These are phyloP conservation scores for Bipolaris victoriae DNA, from an alignment of 2,329 filamentous ascomycete genomes.

Conservation along the genomic window DNA sequence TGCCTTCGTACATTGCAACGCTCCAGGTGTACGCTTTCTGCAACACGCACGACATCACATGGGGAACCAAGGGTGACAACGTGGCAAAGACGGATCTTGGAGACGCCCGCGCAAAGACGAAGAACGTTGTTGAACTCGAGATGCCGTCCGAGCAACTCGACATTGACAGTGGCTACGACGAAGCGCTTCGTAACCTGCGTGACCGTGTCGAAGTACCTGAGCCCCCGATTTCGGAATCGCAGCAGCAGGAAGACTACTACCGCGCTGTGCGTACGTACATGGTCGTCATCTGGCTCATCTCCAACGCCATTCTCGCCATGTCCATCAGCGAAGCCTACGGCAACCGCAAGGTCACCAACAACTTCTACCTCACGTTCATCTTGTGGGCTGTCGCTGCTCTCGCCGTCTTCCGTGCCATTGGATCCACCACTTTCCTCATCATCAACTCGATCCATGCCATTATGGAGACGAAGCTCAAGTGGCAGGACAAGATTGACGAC, in stretches of 20 bases:
- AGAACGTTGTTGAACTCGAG: slow-evolving; percentile 85
- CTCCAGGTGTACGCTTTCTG: slow-evolving; percentile 98
- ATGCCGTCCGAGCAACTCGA: slow-evolving; percentile 98
- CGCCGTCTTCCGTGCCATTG: slow-evolving; percentile 86
- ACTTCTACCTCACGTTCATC: slow-evolving; percentile 91
- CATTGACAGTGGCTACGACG: slow-evolving; percentile 97
- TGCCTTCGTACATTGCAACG: slow-evolving; percentile 95
- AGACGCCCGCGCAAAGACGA: slow-evolving; percentile 75
- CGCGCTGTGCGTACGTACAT: slow-evolving; percentile 97
- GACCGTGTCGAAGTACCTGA: slow-evolving; percentile 84
- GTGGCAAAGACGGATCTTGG: slow-evolving; percentile 91
- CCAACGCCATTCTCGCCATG: slow-evolving; percentile 94
- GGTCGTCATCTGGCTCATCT: slow-evolving; percentile 92
- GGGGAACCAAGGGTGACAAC: slow-evolving; percentile 99
- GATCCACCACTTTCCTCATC: slow-evolving; percentile 79
- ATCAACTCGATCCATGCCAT: slow-evolving; percentile 84
- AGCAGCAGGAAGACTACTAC: slow-evolving; percentile 98
- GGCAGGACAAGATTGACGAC: slow-evolving; percentile 45
- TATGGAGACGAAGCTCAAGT: slow-evolving; percentile 82
- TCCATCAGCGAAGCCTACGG: slow-evolving; percentile 85
- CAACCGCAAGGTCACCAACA: slow-evolving; percentile 72
- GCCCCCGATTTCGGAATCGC: slow-evolving; percentile 69
- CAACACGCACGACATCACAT: slow-evolving; percentile 98
- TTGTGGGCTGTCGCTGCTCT: slow-evolving; percentile 88
- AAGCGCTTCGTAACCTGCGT: slow-evolving; percentile 92